Evolutionary conservation across 1,284 basidiomycete genomes (phyloP).

Genomic region (Tremellales sp.): DNA sequence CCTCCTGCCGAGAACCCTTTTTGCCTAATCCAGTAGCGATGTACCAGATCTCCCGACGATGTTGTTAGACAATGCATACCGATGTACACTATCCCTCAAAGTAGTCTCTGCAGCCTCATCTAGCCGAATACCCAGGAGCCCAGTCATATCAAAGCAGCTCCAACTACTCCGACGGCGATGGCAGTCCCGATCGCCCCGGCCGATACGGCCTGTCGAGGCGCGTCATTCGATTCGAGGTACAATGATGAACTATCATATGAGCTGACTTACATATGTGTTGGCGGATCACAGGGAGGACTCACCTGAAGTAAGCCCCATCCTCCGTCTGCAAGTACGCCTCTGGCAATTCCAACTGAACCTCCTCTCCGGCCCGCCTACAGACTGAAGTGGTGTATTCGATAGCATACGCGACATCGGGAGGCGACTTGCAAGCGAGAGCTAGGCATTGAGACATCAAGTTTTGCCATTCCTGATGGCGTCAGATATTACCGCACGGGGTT

Average conservation of each 20-base stretch:
- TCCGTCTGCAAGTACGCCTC: conserved; percentile 14
- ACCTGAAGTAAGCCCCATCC: conserved; percentile 33
- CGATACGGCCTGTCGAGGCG: background rate
- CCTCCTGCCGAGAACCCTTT: conserved; percentile 20
- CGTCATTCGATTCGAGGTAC: background rate
- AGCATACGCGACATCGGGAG: conserved; percentile 40
- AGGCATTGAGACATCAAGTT: conserved; percentile 25
- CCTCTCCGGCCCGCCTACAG: conserved; percentile 32
- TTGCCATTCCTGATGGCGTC: conserved; percentile 15
- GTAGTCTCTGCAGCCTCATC: no score
- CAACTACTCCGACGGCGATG: background rate
- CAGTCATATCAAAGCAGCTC: background rate
- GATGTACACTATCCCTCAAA: no score
- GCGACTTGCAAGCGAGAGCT: conserved; percentile 22
- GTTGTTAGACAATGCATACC: background rate
- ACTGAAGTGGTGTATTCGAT: conserved; percentile 29
- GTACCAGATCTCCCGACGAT: no score
- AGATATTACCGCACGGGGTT: background rate
- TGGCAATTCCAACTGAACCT: conserved; percentile 21
- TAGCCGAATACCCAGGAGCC: background rate
- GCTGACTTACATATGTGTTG: background rate
- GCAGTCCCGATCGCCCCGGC: background rate
- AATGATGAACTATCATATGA: background rate
- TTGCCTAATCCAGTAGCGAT: conserved; percentile 24
- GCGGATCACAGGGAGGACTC: conserved; percentile 8